Base-by-base conservation (phyloP, 2,329 filamentous ascomycete genomes). In the Alternaria metachromatica region DNA sequence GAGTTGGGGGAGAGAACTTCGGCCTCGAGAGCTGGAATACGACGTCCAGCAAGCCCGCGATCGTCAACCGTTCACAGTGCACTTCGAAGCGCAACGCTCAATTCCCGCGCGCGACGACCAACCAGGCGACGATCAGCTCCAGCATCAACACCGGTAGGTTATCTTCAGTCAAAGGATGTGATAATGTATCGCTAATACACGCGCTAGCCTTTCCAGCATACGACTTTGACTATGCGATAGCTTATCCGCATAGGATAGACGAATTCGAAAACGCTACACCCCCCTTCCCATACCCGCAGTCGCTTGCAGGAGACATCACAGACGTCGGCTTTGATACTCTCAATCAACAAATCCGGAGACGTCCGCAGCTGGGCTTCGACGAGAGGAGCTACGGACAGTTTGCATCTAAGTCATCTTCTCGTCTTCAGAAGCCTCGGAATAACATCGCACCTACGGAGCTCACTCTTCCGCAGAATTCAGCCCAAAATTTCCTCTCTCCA, bases 401-500 rank as follows among this genome's bases (percentile, higher is more conserved):
- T 3, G 37, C 8, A 41, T 41, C 5, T 0, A 41, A 1, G 1
- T 41, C 37, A 18, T 18, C 9, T 41, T 18, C 37, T 41, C 37
- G 37, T 41, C 37, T 41, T 1, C 15, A 41, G 5, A 41, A 41
- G 37, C 15, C 37, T 41, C 37, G 9, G n/a, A 41, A 41, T 41
- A 41, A 41, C n/a, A 41, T 10, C 18, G 37, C 37, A 41, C 37
- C 37, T 18, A 6, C 37, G n/a, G 37, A 9, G n/a, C 0, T 41
- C 37, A 41, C n/a, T 41, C 0, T 41, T 41, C 37, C 15, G 37
- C 37, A 41, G 0, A 8, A 41, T 41, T 18, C 37, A 18, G 33
- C 15, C 8, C 0, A n/a, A 9, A 1, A 2, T 0, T 37, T 37
- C 3, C 15, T 37, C 33, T 37, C 33, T 37, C 15, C 0, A n/a